Base-by-base conservation (phyloP, 2,329 filamentous ascomycete genomes). In the Talaromyces sp. region DNA sequence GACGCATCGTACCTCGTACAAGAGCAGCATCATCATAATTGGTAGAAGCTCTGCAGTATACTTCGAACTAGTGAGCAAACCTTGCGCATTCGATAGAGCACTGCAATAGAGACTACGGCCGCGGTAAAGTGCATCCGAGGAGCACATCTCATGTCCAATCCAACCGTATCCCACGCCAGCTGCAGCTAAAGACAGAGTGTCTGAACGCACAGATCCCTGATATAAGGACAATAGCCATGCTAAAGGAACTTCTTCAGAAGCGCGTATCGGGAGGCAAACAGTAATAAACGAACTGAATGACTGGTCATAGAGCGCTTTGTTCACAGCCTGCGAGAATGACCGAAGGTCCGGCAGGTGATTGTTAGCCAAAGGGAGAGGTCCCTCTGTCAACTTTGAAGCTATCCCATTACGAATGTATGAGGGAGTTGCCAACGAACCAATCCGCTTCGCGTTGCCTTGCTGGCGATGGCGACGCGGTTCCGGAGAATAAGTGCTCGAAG, bases 211-310 rank as follows among this genome's bases (percentile, higher is more conserved):
- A 11, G 48, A 31, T 2, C 21, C 50, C 19, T 36, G 48, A 17
- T 39, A 40, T n/a, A 58, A 33, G 11, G 56, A 58, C 28, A 40
- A 53, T 21, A 58, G 50, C 56, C 56, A 58, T 25, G 31, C 37
- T 19, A 58, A 22, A 35, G 56, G 56, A 17, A 58, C 56, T n/a
- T 58, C 56, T 22, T 53, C 48, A 7, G 48, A 58, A 58, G 56
- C 46, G 15, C 28, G 25, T 10, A 17, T 36, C 11, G 56, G 56
- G 5, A 58, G 39, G 37, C 56, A 46, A 28, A 28, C 39, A n/a
- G 56, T 58, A 17, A 58, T 40, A 28, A 58, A 57, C 13, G 55
- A 57, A 45, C 43, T 21, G 36, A 57, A 45, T 9, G 41, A 15
- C 40, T 57, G 55, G n/a, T 57, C 46, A 33, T 53, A 53, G 35